These are phyloP conservation scores for Fusarium caatingaense DNA, from an alignment of 2,329 filamentous ascomycete genomes.

Conservation along the genomic window DNA sequence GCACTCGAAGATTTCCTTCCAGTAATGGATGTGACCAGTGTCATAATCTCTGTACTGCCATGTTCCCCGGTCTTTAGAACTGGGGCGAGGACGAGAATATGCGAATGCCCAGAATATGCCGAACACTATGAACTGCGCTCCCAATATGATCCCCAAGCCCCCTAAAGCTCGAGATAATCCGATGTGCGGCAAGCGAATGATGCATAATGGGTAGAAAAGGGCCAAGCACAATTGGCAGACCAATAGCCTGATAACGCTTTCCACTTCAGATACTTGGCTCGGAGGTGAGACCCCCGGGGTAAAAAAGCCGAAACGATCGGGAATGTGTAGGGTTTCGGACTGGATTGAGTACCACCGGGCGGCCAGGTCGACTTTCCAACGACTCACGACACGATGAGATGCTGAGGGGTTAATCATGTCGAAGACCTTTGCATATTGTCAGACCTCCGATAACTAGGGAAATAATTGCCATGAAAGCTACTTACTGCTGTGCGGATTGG, in stretches of 20 bases:
- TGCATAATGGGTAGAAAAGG: not conserved
- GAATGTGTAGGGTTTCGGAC: not conserved
- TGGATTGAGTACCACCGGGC: not conserved
- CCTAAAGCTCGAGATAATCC: not conserved
- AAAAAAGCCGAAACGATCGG: not conserved
- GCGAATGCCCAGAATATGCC: not conserved
- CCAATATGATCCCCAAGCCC: no score
- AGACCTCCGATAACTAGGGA: not conserved
- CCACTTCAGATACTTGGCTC: not conserved
- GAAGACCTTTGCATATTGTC: not conserved
- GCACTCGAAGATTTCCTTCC: not conserved
- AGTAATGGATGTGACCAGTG: not conserved
- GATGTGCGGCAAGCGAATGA: not conserved
- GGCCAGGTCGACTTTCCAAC: not conserved
- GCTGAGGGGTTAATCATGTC: not conserved
- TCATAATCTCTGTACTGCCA: not conserved
- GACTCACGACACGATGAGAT: not conserved
- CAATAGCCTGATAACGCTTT: not conserved
- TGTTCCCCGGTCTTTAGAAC: not conserved
- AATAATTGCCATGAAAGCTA: accelerated
- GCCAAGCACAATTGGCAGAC: not conserved
- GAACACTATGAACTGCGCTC: not conserved
- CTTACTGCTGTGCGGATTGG: not conserved
- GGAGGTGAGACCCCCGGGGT: not conserved
- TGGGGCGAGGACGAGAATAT: not conserved